These are phyloP conservation scores for Sporobolomyces roseus DNA, from an alignment of 768 basidiomycete genomes.

Conservation along the genomic window DNA sequence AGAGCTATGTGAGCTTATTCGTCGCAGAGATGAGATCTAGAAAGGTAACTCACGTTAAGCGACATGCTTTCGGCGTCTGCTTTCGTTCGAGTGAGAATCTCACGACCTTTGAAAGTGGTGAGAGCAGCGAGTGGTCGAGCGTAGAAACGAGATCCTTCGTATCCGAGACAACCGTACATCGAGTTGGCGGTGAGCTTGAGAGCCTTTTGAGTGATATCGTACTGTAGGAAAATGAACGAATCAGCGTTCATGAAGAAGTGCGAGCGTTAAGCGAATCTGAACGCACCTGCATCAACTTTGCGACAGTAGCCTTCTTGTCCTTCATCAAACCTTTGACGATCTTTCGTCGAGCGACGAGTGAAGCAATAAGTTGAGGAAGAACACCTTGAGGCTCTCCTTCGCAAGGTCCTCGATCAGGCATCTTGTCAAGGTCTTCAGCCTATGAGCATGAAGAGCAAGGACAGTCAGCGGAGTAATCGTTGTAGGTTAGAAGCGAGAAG, in stretches of 20 bases:
- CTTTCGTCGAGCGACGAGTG: constrained; percentile 80
- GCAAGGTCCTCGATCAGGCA: constrained; percentile 75
- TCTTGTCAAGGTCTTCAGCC: constrained; percentile 69
- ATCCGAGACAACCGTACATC: constrained; percentile 99
- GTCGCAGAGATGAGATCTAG: background rate
- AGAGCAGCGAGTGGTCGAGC: constrained; percentile 94
- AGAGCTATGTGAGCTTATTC: background rate
- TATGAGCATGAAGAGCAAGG: constrained; percentile 25
- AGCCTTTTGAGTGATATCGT: constrained; percentile 94
- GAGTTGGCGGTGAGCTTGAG: constrained; percentile 97
- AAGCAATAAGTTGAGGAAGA: constrained; percentile 95
- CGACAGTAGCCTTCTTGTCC: constrained; percentile 62
- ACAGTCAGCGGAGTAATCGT: background rate
- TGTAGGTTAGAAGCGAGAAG: background rate
- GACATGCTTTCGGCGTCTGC: constrained; percentile 85
- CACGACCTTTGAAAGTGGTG: constrained; percentile 95
- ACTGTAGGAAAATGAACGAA: constrained; percentile 54
- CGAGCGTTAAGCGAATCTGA: background rate
- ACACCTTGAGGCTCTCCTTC: constrained; percentile 73
- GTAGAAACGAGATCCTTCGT: constrained; percentile 93
- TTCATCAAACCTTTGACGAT: constrained; percentile 95
- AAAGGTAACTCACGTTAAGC: constrained; percentile 67
- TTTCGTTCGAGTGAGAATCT: constrained; percentile 87
- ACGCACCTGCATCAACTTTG: constrained; percentile 75
- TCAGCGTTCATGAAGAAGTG: constrained; percentile 4